Evolutionary conservation across 192 early-diverging fungal species (phyloP), one percentile per base, ranked within the genome.

Genomic region (Backusella tarrabulga): DNA sequence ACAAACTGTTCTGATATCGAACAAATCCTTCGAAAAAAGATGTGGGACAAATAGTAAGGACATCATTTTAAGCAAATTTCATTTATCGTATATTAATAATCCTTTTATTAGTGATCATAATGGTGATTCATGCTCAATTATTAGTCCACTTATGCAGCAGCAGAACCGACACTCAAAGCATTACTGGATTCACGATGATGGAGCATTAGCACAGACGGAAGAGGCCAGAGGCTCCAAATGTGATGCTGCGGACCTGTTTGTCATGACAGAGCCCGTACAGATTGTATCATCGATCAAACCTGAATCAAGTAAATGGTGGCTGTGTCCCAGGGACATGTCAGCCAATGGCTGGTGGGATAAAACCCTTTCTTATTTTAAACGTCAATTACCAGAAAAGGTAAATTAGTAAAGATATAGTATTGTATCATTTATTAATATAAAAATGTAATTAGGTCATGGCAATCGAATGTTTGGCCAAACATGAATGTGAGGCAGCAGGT

Each of bases 401-500:
- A 32, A 32, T 32, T 32, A 32, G 32, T 32, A 32, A 32, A 32
- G 32, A 32, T 32, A 32, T 32, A 32, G 32, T 32, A 32, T 2
- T 32, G 32, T 32, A 32, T 32, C 2, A 32, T 32, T 32, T 32
- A 32, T 32, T 32, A 32, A 32, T 32, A 32, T n/a, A n/a, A n/a
- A n/a, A 3, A 32, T 32, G 32, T 32, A 32, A 32, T 32, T 32
- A 50, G 63, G 71, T 63, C 1, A 32, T 79, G 67, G 21, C 21
- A 15, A 73, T 79, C 29, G 72, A 79, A 63, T 72, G 66, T 36
- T 50, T 63, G 67, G 71, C 70, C 0, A 71, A 54, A 4, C 66
- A 73, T 54, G 77, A 79, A 54, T 73, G 42, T 8, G 77, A 79
- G 52, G 38, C 71, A 52, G 77, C 77, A 17, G 71, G 71, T 66